phyloP scores from a whole-genome alignment of 2,329 filamentous ascomycete genomes.

The Pyrenochaeta sp. region DNA sequence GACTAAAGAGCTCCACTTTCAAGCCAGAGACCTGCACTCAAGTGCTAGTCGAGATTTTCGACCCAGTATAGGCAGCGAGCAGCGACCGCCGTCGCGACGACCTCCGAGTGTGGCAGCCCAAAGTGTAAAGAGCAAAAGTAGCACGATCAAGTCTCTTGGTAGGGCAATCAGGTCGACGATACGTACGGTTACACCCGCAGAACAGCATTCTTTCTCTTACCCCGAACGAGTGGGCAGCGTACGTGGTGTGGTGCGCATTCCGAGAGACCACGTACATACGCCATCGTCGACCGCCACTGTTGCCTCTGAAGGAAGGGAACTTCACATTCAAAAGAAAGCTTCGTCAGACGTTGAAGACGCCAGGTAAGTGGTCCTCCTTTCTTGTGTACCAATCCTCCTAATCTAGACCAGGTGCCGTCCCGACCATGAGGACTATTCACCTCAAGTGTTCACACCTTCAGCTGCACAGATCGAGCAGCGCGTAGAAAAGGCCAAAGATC shows the following conservation, averaged over 20 bases:
- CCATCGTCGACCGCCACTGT: constrained; percentile 13
- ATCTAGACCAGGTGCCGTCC: background rate
- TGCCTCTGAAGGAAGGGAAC: constrained; percentile 6
- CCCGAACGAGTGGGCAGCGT: constrained; percentile 14
- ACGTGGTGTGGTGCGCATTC: constrained; percentile 13
- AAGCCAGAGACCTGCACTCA: constrained; percentile 18
- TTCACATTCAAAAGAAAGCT: background rate
- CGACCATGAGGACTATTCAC: background rate
- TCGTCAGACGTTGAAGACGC: too few species aligned
- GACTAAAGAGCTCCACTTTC: constrained; percentile 23
- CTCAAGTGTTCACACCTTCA: constrained; percentile 38
- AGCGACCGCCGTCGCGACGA: constrained; percentile 14
- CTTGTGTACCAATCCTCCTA: background rate
- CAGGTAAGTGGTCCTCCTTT: background rate
- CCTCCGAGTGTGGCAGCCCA: constrained; percentile 18
- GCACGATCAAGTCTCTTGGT: constrained; percentile 38
- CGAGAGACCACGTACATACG: constrained; percentile 9
- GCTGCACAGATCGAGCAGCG: constrained; percentile 51
- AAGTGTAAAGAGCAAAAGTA: constrained; percentile 32
- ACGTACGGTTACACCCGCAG: constrained; percentile 46
- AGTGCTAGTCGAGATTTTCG: constrained; percentile 18
- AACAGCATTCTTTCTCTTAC: constrained; percentile 16
- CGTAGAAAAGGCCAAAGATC: constrained; percentile 48
- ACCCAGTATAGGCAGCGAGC: constrained; percentile 16
- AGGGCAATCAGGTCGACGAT: constrained; percentile 47